phyloP scores from a whole-genome alignment of 129 eudicot genomes.

The carrot (Daucus carota) region DH1_v3.0 NC_030381.2:1753501-1754000 shows the following conservation, averaged over 20 bases:
- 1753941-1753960: constrained; percentile 49
- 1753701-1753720: not conserved
- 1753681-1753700: not conserved
- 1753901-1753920: constrained; percentile 59
- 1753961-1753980: constrained; percentile 35
- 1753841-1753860: constrained; percentile 31
- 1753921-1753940: constrained; percentile 69
- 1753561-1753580: not conserved
- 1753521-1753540: not conserved
- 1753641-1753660: not conserved
- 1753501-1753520: too few relatives aligned
- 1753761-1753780: not conserved
- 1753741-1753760: not conserved
- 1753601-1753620: not conserved
- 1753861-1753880: constrained; percentile 32
- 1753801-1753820: constrained; percentile 19
- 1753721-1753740: not conserved
- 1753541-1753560: not conserved
- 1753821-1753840: constrained; percentile 33
- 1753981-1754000: constrained; percentile 43
- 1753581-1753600: not conserved
- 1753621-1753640: not conserved
- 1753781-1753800: constrained; percentile 22
- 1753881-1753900: constrained; percentile 40
- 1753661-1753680: not conserved